These are phyloP conservation scores for Candida sojae DNA, from an alignment of 1,139 yeast genomes.

Conservation along the genomic window DNA sequence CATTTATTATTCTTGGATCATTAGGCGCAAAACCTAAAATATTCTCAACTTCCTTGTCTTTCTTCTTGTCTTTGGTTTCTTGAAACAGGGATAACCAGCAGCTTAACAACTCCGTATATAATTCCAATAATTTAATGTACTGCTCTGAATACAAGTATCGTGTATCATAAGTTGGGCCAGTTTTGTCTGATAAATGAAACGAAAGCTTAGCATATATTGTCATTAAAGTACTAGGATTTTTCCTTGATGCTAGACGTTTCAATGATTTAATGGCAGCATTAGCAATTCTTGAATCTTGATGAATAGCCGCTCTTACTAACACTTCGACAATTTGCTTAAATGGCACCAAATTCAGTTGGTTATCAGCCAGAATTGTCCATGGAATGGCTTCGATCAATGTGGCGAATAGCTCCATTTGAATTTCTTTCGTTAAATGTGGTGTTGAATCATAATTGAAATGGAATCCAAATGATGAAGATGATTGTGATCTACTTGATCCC, in stretches of 20 bases:
- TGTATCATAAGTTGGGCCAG: constrained; percentile 47
- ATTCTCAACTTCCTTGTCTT: constrained; percentile 21
- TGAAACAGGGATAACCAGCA: constrained; percentile 77
- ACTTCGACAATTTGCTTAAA: constrained; percentile 70
- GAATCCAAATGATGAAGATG: constrained; percentile 37
- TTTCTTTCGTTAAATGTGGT: constrained; percentile 30
- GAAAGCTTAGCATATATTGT: constrained; percentile 79
- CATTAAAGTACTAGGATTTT: constrained; percentile 71
- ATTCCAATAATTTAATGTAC: constrained; percentile 59
- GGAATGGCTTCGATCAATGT: constrained; percentile 70
- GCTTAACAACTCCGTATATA: constrained; percentile 75
- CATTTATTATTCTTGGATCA: constrained; percentile 37
- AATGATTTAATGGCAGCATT: constrained; percentile 64
- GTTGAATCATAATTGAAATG: constrained; percentile 54
- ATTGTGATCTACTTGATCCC: constrained; percentile 12
- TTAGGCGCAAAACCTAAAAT: constrained; percentile 29
- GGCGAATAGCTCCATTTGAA: constrained; percentile 65
- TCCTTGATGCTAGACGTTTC: constrained; percentile 63
- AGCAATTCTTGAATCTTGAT: constrained; percentile 61
- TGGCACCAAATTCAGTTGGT: constrained; percentile 31
- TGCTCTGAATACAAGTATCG: constrained; percentile 57
- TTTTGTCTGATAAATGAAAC: constrained; percentile 73
- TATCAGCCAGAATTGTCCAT: constrained; percentile 54
- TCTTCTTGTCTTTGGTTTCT: constrained; percentile 19
- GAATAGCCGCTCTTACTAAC: constrained; percentile 74